Evolutionary conservation across 257 asterid species (phyloP), one percentile per base, ranked within the genome.

Genomic region (Capsicum baccatum): DNA sequence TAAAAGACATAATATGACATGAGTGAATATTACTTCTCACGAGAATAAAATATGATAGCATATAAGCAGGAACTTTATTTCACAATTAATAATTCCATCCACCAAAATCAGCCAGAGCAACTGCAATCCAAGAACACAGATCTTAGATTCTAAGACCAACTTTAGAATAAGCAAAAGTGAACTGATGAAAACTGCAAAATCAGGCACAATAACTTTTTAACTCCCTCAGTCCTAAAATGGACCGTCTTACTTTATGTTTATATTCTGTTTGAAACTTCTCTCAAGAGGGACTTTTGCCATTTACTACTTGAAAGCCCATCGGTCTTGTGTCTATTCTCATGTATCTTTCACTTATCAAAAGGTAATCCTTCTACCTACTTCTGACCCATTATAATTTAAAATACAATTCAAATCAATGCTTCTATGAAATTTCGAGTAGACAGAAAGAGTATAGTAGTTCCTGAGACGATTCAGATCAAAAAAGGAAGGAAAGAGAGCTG

Each of bases 281-380:
- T 78, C n/a, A 78, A 54, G 66, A 54, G 50, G 48, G 26, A 4
- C 14, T n/a, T 26, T 78, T 78, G 0, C 9, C 63, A 21, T 54
- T 78, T 39, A 78, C 82, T 78, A 33, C 50, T 78, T 19, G 33
- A 78, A 78, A 54, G 66, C 48, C 66, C 62, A 78, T 54, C 54
- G 50, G 8, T 78, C 82, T 26, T 15, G 47, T 33, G 26, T 78
- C 82, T 26, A 33, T 78, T 78, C 33, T 14, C 35, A 54, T 78
- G 14, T 26, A 78, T 78, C 64, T 54, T 55, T 16, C 54, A 8
- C 66, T 78, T 78, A 54, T 55, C 48, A 52, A 76, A 76, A 7
- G 48, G 64, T 52, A 33, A 26, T 52, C 26, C 55, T 21, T 78
- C 82, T 33, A 55, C 66, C 81, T 76, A 52, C 81, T 50, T 69